Conservation (phyloP, 2,329 filamentous ascomycete species). For the Arthrinium phaeospermum region DNA sequence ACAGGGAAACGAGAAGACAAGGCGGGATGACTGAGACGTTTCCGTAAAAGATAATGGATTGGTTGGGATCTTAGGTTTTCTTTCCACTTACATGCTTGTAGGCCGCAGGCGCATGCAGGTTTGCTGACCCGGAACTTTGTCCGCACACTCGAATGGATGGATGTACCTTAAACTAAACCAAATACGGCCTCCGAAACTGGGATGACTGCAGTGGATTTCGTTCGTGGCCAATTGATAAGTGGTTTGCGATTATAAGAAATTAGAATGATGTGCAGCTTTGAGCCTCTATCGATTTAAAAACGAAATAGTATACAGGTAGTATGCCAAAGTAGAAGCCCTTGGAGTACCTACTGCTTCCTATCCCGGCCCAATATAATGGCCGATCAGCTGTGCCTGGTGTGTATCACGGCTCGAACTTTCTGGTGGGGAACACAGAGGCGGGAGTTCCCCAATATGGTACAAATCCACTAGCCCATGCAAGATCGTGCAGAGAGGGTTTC, state of each 20-base stretch:
- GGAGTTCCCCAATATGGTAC: constrained; percentile 8
- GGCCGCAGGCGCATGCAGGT: not conserved
- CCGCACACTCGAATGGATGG: not conserved
- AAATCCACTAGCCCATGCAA: constrained; percentile 6
- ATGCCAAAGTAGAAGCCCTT: no score
- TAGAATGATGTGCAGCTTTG: not conserved
- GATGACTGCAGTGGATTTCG: not conserved
- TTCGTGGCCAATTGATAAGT: not conserved
- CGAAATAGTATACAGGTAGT: no score
- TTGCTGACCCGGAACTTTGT: not conserved
- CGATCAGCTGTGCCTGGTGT: no score
- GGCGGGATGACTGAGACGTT: not conserved
- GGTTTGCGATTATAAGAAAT: not conserved
- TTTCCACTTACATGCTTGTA: not conserved
- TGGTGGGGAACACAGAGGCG: not conserved
- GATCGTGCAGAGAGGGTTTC: constrained; percentile 13
- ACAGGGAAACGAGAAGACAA: not conserved
- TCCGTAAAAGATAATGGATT: not conserved
- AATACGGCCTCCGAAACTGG: not conserved
- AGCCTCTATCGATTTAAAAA: not conserved
- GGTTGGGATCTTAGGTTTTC: not conserved
- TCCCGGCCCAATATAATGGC: not conserved
- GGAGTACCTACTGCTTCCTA: no score
- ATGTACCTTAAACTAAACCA: not conserved
- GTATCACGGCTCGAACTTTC: constrained; percentile 9